Evolutionary conservation across 306 rosid genomes (phyloP).

Genomic region (Corylus heterophylla): DNA sequence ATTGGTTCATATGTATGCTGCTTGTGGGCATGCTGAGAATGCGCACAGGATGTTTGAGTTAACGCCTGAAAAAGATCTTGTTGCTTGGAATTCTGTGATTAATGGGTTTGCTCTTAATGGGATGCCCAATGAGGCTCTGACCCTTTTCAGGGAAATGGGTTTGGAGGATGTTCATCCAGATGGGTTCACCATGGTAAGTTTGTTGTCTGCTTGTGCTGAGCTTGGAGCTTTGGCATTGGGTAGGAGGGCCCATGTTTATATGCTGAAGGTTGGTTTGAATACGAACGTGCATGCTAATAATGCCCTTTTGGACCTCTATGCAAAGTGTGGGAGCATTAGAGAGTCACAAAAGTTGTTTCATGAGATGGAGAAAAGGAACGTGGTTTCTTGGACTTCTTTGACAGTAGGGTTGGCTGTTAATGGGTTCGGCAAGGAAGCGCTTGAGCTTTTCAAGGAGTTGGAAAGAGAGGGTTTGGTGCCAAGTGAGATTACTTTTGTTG

Average conservation of each 20-base stretch:
- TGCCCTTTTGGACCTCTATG: conserved; percentile 50
- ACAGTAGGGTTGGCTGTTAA: conserved; percentile 66
- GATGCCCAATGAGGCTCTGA: conserved; percentile 60
- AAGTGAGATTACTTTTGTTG: conserved; percentile 56
- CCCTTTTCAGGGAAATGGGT: conserved; percentile 50
- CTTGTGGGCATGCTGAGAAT: conserved; percentile 46
- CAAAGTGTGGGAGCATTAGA: conserved; percentile 54
- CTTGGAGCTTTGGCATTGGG: conserved; percentile 57
- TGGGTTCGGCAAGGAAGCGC: conserved; percentile 61
- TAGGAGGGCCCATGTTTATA: conserved; percentile 47
- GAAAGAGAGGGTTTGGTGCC: conserved; percentile 40
- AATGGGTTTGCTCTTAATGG: conserved; percentile 61
- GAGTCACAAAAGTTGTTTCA: conserved; percentile 38
- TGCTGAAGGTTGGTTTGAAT: conserved; percentile 45
- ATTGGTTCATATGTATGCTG: conserved; percentile 55
- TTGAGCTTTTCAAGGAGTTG: conserved; percentile 49
- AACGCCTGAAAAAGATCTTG: conserved; percentile 47
- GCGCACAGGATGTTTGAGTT: conserved; percentile 53
- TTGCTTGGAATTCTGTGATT: conserved; percentile 61
- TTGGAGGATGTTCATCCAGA: conserved; percentile 45
- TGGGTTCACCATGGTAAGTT: conserved; percentile 62
- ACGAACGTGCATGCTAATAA: conserved; percentile 43
- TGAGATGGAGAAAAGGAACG: conserved; percentile 43
- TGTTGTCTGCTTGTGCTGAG: conserved; percentile 59
- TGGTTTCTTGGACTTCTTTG: conserved; percentile 54